Evolutionary conservation across 352 stramenopile genomes (phyloP).

Genomic region (Aphanomyces euteiches): DNA sequence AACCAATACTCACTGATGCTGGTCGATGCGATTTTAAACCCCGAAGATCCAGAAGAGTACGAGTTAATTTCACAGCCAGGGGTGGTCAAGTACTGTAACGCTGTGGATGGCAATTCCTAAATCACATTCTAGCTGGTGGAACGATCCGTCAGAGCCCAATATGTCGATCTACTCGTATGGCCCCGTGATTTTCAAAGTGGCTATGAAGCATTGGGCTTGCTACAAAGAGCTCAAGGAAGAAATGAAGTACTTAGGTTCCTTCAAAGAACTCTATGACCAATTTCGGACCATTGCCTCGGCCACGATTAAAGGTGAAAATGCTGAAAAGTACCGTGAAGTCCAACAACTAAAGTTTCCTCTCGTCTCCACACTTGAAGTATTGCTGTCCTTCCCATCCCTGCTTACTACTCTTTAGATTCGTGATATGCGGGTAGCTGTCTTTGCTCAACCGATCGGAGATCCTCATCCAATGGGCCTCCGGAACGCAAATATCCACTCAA

Average conservation of each 20-base stretch:
- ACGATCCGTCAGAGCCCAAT: constrained; percentile 17
- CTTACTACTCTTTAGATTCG: constrained; percentile 5
- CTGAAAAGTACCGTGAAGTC: constrained; percentile 22
- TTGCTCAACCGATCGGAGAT: constrained; percentile 25
- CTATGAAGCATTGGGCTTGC: constrained; percentile 18
- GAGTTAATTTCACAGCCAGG: not conserved
- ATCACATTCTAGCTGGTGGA: constrained; percentile 3
- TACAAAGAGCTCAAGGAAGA: constrained; percentile 21
- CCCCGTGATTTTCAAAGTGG: constrained; percentile 18
- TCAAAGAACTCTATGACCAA: constrained; percentile 30
- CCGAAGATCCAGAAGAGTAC: not conserved
- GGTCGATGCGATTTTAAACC: constrained; percentile 16
- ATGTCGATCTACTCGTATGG: constrained; percentile 12
- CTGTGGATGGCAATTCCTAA: not conserved
- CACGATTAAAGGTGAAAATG: constrained; percentile 9
- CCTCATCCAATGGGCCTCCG: constrained; percentile 8
- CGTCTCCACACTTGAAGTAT: constrained; percentile 19
- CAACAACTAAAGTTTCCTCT: constrained; percentile 30
- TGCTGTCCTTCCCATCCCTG: not conserved
- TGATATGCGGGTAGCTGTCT: constrained; percentile 29
- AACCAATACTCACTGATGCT: constrained; percentile 30
- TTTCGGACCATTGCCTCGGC: constrained; percentile 27
- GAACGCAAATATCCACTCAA: constrained; percentile 14
- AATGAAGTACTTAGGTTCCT: constrained; percentile 18
- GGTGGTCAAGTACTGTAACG: not conserved